Evolutionary conservation across 163 green algal genomes (phyloP).

Genomic region (Picocystis sp.): DNA sequence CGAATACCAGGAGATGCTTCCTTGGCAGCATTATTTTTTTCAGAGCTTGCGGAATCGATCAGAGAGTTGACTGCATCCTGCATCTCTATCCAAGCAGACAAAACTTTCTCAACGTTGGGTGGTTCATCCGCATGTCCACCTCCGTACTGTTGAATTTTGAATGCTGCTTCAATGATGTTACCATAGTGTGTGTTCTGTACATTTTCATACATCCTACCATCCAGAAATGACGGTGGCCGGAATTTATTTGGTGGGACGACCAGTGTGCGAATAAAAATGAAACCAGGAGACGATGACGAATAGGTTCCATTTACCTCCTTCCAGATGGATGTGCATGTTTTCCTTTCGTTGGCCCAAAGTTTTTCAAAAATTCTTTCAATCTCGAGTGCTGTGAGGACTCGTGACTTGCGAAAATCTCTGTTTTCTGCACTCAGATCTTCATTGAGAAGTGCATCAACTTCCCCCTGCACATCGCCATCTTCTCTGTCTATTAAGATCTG

Average conservation of each 20-base stretch:
- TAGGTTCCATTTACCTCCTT: too few species aligned
- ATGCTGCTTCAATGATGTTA: neutral
- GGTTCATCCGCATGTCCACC: too few species aligned
- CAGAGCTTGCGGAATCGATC: conserved; percentile 58
- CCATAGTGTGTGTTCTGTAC: conserved; percentile 5
- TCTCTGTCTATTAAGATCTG: conserved; percentile 4
- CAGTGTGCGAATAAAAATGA: conserved; percentile 2
- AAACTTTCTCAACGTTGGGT: neutral
- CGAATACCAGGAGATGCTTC: conserved; percentile 42
- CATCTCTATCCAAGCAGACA: conserved; percentile 55
- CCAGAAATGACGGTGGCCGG: conserved; percentile 3
- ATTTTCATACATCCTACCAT: conserved; percentile 7
- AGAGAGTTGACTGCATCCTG: conserved; percentile 71
- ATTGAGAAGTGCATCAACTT: conserved; percentile 9
- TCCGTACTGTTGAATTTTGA: neutral
- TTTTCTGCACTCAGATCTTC: conserved; percentile 37
- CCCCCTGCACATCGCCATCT: neutral
- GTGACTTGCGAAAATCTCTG: neutral
- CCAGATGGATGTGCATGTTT: neutral
- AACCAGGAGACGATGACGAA: neutral
- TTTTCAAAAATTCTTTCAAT: conserved; percentile 15
- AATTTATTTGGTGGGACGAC: conserved; percentile 1
- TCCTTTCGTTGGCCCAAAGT: conserved; percentile 2
- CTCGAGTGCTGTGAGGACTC: neutral
- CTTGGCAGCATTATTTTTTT: conserved; percentile 14